phyloP scores from a whole-genome alignment of 495 filamentous ascomycete genomes.

The Hypoxylon crocopeplum region DNA sequence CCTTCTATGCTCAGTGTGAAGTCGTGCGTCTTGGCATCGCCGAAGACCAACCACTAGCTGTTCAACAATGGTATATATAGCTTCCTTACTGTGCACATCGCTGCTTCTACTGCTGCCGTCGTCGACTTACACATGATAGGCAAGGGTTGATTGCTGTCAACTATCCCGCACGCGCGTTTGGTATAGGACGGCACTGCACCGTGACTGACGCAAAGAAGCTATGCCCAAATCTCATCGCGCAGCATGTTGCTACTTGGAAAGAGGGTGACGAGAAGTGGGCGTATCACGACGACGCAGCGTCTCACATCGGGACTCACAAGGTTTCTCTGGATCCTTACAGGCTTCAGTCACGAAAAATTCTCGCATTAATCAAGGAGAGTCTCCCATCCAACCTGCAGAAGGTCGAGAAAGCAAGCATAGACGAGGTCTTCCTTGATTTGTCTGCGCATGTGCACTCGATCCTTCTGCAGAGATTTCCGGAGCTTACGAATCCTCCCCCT shows the following conservation, averaged over 20 bases:
- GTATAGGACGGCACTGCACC: constrained; percentile 76
- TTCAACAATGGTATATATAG: constrained; percentile 79
- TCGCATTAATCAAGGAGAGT: constrained; percentile 79
- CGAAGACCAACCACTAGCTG: constrained; percentile 81
- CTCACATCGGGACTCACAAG: constrained; percentile 85
- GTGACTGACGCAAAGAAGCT: constrained; percentile 84
- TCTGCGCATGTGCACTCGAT: constrained; percentile 80
- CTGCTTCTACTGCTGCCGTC: neutral
- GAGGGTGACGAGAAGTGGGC: constrained; percentile 92
- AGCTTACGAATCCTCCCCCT: constrained; percentile 66
- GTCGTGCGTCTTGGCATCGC: constrained; percentile 80
- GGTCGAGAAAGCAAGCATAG: constrained; percentile 90
- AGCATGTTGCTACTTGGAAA: constrained; percentile 94
- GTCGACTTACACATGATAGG: constrained; percentile 44
- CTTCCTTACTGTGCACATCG: neutral
- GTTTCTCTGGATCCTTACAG: constrained; percentile 94
- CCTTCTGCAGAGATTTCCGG: constrained; percentile 79
- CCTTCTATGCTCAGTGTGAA: constrained; percentile 98
- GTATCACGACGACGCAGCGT: constrained; percentile 79
- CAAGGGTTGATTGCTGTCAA: constrained; percentile 92
- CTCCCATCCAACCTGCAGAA: constrained; percentile 67
- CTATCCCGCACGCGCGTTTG: constrained; percentile 84
- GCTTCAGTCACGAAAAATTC: constrained; percentile 80
- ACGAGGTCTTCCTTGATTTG: constrained; percentile 92
- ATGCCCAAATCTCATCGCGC: constrained; percentile 82